Percentiles rank a stretch among this genome's conserved stretches.
Evolutionary conservation across 2,329 filamentous ascomycete species (phyloP).

Genomic region (Ophiostoma quercus): DNA sequence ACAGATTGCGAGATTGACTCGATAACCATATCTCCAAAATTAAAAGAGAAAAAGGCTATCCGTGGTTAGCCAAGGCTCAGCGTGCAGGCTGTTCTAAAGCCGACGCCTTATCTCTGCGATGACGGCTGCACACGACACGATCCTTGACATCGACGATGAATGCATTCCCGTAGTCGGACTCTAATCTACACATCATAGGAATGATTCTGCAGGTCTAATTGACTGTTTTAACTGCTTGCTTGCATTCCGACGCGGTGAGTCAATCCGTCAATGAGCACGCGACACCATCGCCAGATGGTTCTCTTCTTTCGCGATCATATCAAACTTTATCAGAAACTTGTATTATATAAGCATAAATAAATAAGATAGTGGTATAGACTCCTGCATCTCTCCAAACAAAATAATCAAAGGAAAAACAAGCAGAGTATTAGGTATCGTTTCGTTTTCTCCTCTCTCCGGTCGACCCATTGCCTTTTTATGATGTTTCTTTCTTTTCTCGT

Average conservation of each 20-base stretch:
- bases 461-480: background rate
- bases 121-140: background rate
- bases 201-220: background rate
- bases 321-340: background rate
- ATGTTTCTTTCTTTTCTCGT: background rate
- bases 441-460: background rate
- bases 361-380: background rate
- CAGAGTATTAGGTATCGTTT: background rate
- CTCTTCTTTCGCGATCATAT: background rate
- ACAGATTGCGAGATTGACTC: background rate
- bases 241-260: background rate
- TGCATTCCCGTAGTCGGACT: constrained; percentile 3
- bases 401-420: background rate
- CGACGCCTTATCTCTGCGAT: constrained; percentile 9
- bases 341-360: background rate
- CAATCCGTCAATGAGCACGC: background rate
- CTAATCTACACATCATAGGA: too few species aligned
- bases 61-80: background rate
- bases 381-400: background rate
- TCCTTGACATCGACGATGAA: background rate
- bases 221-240: background rate
- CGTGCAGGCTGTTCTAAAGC: background rate
- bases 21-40: background rate
- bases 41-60: background rate
- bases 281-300: background rate